Base-by-base conservation (phyloP, 2,329 filamentous ascomycete species). In the Penicillium palitans region DNA sequence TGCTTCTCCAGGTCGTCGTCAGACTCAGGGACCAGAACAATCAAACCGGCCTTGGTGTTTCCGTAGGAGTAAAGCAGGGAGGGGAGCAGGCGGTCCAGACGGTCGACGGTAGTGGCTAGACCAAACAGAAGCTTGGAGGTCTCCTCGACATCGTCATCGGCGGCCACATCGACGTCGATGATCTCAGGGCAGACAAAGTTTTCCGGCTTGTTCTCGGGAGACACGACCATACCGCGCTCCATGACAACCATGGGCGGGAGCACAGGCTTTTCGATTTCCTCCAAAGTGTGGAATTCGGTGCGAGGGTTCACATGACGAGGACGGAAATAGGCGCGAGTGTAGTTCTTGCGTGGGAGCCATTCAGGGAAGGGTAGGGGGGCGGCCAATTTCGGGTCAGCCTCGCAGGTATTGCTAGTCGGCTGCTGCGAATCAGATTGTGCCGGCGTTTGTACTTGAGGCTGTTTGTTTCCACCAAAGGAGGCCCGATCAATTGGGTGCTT, bases 341-440 rank as follows among this genome's bases (percentile, higher is more conserved):
- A 78, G 65, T 78, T 77, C 70, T 78, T 78, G 68, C 73, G 74
- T 19, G 68, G 66, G 40, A 78, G 71, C 76, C 75, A 78, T 66
- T 78, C 76, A 45, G 67, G 64, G 65, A 77, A 74, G 8, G 74
- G 68, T 35, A 78, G 57, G 13, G 74, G 72, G 27, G 74, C 71
- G 47, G 70, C 64, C 31, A 71, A 58, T 47, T 68, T 68, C 12
- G 72, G 70, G 44, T 76, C 72, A 19, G 70, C 66, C 35, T 74
- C 72, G 59, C 75, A 78, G 46, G 71, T 61, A 46, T 65, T 66
- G 62, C 50, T 9, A 57, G 58, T 27, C 41, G 67, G 65, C 41
- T 66, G 60, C 45, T 68, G 68, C 35, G 66, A 62, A 25, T 53
- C 55, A 35, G 60, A 37, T n/a, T 54, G 46, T 24, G 55, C 25